Percentiles rank a stretch among this genome's conserved stretches.
These are phyloP conservation scores for Trichodelitschia bisporula DNA, from an alignment of 495 filamentous ascomycete genomes.

Conservation along the genomic window DNA sequence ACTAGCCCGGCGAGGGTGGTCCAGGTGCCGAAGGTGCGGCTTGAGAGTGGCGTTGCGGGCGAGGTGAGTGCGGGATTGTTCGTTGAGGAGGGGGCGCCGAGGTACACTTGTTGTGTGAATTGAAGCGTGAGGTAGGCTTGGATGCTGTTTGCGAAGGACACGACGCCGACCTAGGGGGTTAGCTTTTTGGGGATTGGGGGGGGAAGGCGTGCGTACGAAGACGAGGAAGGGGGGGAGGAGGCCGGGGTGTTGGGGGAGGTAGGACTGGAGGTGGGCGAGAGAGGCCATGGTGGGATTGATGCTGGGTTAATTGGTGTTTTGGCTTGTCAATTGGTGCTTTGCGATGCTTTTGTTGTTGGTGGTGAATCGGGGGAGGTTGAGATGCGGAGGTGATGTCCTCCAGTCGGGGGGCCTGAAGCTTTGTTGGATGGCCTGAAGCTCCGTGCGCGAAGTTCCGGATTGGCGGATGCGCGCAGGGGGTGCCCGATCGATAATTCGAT, in stretches of 20 bases:
- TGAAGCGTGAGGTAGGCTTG: constrained; percentile 53
- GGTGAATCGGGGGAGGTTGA: no score
- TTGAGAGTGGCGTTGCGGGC: constrained; percentile 45
- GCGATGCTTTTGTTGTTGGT: no score
- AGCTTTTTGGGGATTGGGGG: constrained; percentile 1
- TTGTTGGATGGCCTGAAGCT: background rate
- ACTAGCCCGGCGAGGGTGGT: constrained; percentile 54
- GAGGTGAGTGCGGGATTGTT: constrained; percentile 18
- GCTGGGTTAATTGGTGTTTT: no score
- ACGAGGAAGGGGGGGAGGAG: constrained; percentile 1
- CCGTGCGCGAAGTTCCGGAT: background rate
- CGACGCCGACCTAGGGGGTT: constrained; percentile 36
- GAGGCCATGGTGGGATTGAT: no score
- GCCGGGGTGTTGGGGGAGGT: constrained; percentile 23
- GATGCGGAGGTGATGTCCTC: no score
- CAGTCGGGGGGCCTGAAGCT: no score
- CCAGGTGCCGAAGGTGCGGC: constrained; percentile 80
- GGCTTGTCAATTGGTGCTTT: no score
- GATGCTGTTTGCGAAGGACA: constrained; percentile 56
- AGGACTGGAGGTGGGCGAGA: constrained; percentile 43
- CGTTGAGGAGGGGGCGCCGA: constrained; percentile 23
- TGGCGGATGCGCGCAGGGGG: no score
- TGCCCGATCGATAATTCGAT: no score
- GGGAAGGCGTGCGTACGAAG: background rate
- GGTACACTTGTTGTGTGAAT: constrained; percentile 59